Base-by-base conservation (phyloP, 345 rosid genomes). In the Acer negundo region DNA sequence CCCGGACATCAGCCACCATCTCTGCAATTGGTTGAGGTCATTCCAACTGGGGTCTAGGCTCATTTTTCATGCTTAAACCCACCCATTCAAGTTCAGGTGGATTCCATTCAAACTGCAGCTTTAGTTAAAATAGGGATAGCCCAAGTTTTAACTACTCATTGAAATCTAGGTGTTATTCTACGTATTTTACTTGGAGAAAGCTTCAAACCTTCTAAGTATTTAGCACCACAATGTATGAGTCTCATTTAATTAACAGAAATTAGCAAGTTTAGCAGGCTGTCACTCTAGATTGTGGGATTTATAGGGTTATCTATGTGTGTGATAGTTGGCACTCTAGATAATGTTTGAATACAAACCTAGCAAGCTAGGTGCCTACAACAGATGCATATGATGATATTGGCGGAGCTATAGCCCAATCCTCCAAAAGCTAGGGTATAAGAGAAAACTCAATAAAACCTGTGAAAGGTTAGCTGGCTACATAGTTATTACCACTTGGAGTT, bases 71-170 rank as follows among this genome's bases (percentile, higher is more conserved):
- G 67, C 75, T 58, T 59, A 49, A 55, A 58, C 67, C 0, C 40
- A 24, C 16, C 28, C 46, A 31, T 62, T 31, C 13, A 72, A n/a
- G 75, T 28, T n/a, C 51, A 20, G 26, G 44, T 40, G 67, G 9
- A 13, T 72, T 22, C 24, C 3, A 16, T 17, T 51, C 53, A 24
- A 51, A 10, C 16, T 58, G 31, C 19, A 40, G 26, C 23, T 62
- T 70, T 49, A 15, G 74, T 70, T 70, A 38, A 70, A 70, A 51
- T 7, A 11, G 11, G 19, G 20, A 40, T 58, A 35, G 10, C 75
- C 47, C 12, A 59, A 22, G 62, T 35, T 72, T 55, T 56, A 55
- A 59, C 28, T 35, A 22, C 35, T 49, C 75, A 72, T 40, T 44
- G 19, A n/a, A 68, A n/a, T 42, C 72, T 24, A 8, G 10, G 31